phyloP scores from a whole-genome alignment of 139 green algal species.

The Closterium sp. region DNA sequence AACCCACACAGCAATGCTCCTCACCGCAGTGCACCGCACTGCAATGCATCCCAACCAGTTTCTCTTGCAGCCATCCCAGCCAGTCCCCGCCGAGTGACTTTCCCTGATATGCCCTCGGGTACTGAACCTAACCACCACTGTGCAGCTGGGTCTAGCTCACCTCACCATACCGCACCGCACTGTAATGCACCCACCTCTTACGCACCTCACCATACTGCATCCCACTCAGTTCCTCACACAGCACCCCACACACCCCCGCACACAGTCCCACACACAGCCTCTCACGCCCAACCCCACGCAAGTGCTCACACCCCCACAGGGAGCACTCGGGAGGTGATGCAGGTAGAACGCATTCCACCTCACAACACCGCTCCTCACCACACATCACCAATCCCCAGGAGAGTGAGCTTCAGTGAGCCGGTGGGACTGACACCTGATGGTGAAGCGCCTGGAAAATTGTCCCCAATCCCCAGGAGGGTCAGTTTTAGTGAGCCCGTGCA shows the following conservation, averaged over 20 bases:
- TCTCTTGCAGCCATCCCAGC: neutral
- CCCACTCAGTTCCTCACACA: neutral
- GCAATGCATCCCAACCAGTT: no score
- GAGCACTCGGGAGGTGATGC: no score
- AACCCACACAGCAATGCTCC: neutral
- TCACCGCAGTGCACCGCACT: no score
- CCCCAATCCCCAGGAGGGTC: neutral
- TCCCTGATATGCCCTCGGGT: neutral
- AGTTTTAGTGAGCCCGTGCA: neutral
- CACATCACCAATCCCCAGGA: no score
- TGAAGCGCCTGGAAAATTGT: neutral
- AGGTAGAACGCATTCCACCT: no score
- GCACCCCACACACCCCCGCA: neutral
- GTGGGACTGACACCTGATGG: no score
- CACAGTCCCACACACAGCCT: neutral
- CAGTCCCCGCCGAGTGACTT: neutral
- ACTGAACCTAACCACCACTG: neutral
- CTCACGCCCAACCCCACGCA: neutral
- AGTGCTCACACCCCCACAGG: no score
- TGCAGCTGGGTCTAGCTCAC: no score
- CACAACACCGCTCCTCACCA: no score
- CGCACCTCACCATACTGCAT: neutral
- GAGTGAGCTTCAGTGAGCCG: no score
- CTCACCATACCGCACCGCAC: no score
- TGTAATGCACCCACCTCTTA: no score